Base-by-base conservation (phyloP, 805 yeast species). In the Candida silvicultrix region DNA sequence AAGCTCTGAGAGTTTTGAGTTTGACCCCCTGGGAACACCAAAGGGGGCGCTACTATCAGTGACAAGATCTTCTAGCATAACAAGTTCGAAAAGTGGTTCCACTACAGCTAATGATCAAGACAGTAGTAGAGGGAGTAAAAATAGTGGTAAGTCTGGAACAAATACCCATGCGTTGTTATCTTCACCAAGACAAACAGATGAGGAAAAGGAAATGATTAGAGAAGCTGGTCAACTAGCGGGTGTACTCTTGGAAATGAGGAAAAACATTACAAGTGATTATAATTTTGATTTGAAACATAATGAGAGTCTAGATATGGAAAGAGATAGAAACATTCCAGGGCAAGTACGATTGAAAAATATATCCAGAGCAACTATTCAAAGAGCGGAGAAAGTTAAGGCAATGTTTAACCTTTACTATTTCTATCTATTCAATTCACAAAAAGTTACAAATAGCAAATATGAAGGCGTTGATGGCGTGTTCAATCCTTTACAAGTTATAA, bases 401-500 rank as follows among this genome's bases (percentile, higher is more conserved):
- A 66, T 72, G 59, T 45, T 60, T 31, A 60, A 54, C 32, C 29
- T 60, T 10, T 51, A 54, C 32, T 60, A 60, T 38, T 58, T 51
- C 32, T 46, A 59, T 1, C 18, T 60, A 11, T 51, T 54, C 28
- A 60, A 58, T 21, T 36, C 50, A 0, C 59, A 53, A 36, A 57
- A 49, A 35, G 28, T 41, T 1, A 43, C 46, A 12, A 46, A 48
- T 29, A 49, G 54, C 3, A 45, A 45, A 38, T 56, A 49, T 40
- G 42, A 70, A 2, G 78, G 77, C 2, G 75, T 84, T 3, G 88
- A 81, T 46, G 86, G 83, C 2, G 74, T 77, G 3, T 89, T 82
- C 67, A 89, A 89, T 58, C 96, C 96, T 4, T 66, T 89, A 39
- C 96, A 87, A 63, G 74, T 82, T n/a, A 78, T 89, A 23, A 67